Percentiles rank a stretch among this genome's conserved stretches.
Conservation (phyloP, 352 stramenopile genomes). For the Pelagophyceae sp. region DNA sequence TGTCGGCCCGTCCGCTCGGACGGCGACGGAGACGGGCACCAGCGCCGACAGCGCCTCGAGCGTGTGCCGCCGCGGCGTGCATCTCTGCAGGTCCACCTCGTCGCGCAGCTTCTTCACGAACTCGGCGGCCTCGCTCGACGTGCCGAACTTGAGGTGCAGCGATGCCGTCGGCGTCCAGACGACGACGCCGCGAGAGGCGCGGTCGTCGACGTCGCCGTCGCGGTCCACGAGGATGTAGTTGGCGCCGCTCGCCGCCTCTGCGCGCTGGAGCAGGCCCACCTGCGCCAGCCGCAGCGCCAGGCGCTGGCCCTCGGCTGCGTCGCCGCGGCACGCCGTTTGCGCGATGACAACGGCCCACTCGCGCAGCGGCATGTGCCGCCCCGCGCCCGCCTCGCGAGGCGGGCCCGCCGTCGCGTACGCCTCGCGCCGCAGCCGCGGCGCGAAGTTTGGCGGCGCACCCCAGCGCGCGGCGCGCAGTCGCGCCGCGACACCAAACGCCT, state of each 20-base stretch:
- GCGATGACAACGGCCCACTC: no score
- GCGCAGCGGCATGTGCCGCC: no score
- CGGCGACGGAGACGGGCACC: neutral
- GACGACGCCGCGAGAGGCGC: neutral
- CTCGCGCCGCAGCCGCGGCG: no score
- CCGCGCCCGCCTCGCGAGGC: no score
- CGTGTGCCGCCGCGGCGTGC: neutral
- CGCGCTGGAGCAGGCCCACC: neutral
- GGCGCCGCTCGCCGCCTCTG: neutral
- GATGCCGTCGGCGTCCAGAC: neutral
- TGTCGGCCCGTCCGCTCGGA: conserved; percentile 3
- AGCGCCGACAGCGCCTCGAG: neutral
- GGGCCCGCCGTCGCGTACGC: no score
- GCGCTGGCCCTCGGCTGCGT: neutral
- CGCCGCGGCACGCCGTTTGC: no score
- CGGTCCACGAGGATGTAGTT: neutral
- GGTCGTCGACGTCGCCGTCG: neutral
- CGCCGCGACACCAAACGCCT: no score
- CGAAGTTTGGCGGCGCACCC: no score
- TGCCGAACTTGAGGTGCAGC: neutral
- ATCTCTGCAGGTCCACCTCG: neutral
- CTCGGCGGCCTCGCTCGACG: neutral
- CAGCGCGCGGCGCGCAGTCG: no score
- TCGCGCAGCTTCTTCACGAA: neutral
- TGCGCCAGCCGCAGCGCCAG: neutral